phyloP scores from a whole-genome alignment of 192 early-diverging fungal species.

The Backusella luteola region DNA sequence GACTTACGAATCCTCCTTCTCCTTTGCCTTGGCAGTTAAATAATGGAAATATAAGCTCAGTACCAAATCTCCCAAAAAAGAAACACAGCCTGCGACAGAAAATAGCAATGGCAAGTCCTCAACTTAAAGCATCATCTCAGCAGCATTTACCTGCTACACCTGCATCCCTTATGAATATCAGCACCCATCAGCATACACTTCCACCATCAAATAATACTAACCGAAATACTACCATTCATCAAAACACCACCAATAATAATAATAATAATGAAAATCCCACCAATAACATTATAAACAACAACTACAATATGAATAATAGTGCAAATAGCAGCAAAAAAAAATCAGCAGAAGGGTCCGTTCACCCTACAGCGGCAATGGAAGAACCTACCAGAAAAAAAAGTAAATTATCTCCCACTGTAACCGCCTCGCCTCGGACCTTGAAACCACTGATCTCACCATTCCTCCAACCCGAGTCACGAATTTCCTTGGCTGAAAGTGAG shows the following conservation, averaged over 20 bases:
- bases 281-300: not conserved
- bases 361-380: not conserved
- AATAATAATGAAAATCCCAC: not conserved
- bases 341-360: not conserved
- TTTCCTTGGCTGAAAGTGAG: slow-evolving; percentile 19
- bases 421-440: slow-evolving; percentile 31
- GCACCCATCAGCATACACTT: not conserved
- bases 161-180: slow-evolving; percentile 60
- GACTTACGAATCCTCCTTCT: not conserved
- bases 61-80: not conserved
- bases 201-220: not conserved
- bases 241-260: not conserved
- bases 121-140: slow-evolving; percentile 9
- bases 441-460: slow-evolving; percentile 47
- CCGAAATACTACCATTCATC: not conserved
- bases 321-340: not conserved
- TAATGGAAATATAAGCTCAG: not conserved
- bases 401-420: not conserved
- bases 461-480: slow-evolving; percentile 43
- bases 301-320: not conserved
- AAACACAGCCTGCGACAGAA: slow-evolving; percentile 14
- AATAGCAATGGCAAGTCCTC: slow-evolving; percentile 18
- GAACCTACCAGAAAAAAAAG: slow-evolving; percentile 1
- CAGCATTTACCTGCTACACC: slow-evolving; percentile 59
- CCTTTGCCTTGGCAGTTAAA: not conserved